Evolutionary conservation across 169 alveolate species (phyloP), one percentile per base, ranked within the genome.

Genomic region (Plasmodium reichenowi): DNA sequence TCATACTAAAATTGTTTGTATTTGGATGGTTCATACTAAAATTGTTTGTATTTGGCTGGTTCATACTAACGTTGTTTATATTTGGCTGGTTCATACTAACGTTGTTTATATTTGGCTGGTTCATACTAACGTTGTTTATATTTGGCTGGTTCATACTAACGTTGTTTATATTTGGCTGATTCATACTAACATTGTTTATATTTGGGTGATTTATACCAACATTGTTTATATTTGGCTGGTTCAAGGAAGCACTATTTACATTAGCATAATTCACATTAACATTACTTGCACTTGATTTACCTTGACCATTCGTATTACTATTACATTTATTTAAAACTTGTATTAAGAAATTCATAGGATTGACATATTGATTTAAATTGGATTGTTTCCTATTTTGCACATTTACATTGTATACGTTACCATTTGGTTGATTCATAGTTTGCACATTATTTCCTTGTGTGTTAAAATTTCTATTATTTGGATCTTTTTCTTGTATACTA

Each of bases 291-390:
- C 22, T 75, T 75, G 22, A 67, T 15, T 52, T 73, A 52, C 7
- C 26, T 15, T 50, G 24, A 1, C 74, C 72, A 12, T 64, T 76
- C 12, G 75, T 26, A 56, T 63, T 76, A 12, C 24, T 50, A 48
- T 76, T 76, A 26, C 48, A 50, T 76, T 76, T 50, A 66, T 63
- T 76, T 24, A 76, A 43, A 7, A 76, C 89, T 66, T 76, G 89
- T n/a, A 76, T 68, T 48, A 76, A 48, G 60, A 76, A 76, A 68
- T 76, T 76, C 75, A 76, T 67, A 47, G 64, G 89, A 68, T 76
- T 76, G 1, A 52, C 71, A 20, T 76, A 76, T 26, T 60, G 47
- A 76, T 76, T 64, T 43, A 66, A 68, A 59, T 45, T 64, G 2
- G 58, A 29, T 50, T 24, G 73, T 50, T 76, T 76, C 54, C 75